phyloP scores from a whole-genome alignment of 2,329 filamentous ascomycete genomes.

The Epichloe coenophiala region DNA sequence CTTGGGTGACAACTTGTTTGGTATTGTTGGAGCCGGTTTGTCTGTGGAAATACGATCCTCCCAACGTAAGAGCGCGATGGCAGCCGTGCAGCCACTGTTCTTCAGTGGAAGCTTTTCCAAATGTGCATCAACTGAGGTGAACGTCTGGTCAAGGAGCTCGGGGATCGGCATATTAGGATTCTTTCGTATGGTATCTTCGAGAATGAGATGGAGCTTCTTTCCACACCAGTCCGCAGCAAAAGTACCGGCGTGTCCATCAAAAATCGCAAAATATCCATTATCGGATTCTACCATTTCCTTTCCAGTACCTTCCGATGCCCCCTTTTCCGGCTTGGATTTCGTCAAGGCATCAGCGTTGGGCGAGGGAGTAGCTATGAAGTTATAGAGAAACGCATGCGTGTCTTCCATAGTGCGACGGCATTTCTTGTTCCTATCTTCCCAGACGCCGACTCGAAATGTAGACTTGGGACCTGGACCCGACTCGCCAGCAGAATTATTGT shows the following conservation, averaged over 20 bases:
- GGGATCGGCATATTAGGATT: constrained; percentile 85
- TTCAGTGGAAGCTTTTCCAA: constrained; percentile 88
- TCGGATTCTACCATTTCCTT: constrained; percentile 73
- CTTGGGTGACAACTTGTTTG: constrained; percentile 31
- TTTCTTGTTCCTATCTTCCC: constrained; percentile 97
- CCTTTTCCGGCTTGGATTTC: constrained; percentile 27
- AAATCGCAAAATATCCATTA: constrained; percentile 98
- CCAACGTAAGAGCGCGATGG: constrained; percentile 87
- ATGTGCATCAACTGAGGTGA: constrained; percentile 82
- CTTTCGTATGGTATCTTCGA: constrained; percentile 85
- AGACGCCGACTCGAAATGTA: constrained; percentile 90
- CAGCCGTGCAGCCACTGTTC: constrained; percentile 94
- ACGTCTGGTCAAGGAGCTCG: constrained; percentile 89
- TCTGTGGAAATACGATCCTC: constrained; percentile 80
- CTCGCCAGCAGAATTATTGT: constrained; percentile 95
- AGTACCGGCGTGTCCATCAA: constrained; percentile 92
- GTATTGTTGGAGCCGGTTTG: constrained; percentile 58
- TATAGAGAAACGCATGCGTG: constrained; percentile 95
- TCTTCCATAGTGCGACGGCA: constrained; percentile 99
- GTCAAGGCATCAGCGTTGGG: constrained; percentile 31
- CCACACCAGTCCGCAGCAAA: constrained; percentile 99
- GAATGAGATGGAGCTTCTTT: constrained; percentile 87
- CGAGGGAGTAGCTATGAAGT: constrained; percentile 81
- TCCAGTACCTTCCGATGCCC: constrained; percentile 14
- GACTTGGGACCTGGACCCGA: constrained; percentile 79